These are phyloP conservation scores for Carex myosuroides DNA, from an alignment of 176 grass and related monocot species.

Conservation along the genomic window DNA sequence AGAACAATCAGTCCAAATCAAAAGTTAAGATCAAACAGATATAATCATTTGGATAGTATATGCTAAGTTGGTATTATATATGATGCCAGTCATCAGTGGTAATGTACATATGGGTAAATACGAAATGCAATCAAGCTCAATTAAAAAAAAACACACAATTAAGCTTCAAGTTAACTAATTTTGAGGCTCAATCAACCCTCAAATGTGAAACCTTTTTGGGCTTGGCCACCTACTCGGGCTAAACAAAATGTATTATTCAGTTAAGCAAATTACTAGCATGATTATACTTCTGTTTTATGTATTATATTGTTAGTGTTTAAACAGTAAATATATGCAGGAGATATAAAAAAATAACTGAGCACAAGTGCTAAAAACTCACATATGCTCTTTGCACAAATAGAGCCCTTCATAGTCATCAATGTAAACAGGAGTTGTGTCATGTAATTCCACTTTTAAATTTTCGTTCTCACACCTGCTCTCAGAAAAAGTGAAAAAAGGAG, in stretches of 20 bases:
- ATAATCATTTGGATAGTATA: background rate
- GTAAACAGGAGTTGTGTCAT: constrained; percentile 49
- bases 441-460: constrained; percentile 40
- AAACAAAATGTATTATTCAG: background rate
- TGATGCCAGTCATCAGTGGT: background rate
- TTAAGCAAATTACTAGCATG: background rate
- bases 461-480: constrained; percentile 38
- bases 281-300: background rate
- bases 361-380: constrained; percentile 40
- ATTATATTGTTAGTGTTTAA: background rate
- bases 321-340: background rate
- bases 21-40: background rate
- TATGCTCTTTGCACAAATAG: constrained; percentile 72
- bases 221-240: background rate
- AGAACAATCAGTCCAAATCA: background rate
- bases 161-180: background rate
- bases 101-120: background rate
- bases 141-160: background rate
- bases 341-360: background rate
- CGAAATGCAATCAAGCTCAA: background rate
- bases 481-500: constrained; percentile 18
- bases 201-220: background rate
- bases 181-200: background rate
- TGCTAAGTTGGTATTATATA: background rate
- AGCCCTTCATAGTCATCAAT: constrained; percentile 58